Evolutionary conservation across 805 yeast species (phyloP).

Genomic region (Candida succiphila): DNA sequence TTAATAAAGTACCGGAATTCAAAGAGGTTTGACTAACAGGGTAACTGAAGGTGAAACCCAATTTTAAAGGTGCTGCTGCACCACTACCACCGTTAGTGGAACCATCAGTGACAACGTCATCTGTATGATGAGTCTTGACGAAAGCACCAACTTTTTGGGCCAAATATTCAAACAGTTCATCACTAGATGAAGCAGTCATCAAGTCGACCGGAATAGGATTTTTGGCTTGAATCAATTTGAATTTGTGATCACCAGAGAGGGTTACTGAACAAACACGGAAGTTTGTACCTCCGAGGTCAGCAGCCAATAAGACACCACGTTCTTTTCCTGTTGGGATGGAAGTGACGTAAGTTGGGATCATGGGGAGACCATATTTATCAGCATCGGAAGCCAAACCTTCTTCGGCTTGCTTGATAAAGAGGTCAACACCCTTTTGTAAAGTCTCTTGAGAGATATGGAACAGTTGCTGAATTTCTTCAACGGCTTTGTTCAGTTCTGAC

Average conservation of each 20-base stretch:
- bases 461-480: conserved; percentile 10
- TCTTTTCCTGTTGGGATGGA: conserved; percentile 80
- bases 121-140: conserved; percentile 52
- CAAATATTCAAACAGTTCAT: conserved; percentile 62
- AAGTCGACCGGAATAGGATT: conserved; percentile 69
- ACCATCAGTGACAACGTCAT: conserved; percentile 6
- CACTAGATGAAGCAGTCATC: conserved; percentile 59
- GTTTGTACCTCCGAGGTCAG: conserved; percentile 94
- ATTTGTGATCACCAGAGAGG: conserved; percentile 72
- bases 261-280: conserved; percentile 87
- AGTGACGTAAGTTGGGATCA: conserved; percentile 92
- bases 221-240: conserved; percentile 65
- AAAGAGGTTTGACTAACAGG: conserved; percentile 84
- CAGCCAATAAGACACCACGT: conserved; percentile 75
- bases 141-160: conserved; percentile 64
- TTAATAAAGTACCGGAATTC: conserved; percentile 67
- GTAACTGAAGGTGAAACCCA: conserved; percentile 93
- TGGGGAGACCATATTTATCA: conserved; percentile 50
- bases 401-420: conserved; percentile 53
- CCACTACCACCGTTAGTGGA: no score
- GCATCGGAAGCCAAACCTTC: conserved; percentile 40
- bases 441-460: conserved; percentile 19
- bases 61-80: conserved; percentile 36
- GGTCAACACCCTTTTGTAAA: conserved; percentile 36
- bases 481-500: conserved; percentile 3